These are phyloP conservation scores for Ceratobasidium sp. DNA, from an alignment of 1,284 basidiomycete species.

Conservation along the genomic window DNA sequence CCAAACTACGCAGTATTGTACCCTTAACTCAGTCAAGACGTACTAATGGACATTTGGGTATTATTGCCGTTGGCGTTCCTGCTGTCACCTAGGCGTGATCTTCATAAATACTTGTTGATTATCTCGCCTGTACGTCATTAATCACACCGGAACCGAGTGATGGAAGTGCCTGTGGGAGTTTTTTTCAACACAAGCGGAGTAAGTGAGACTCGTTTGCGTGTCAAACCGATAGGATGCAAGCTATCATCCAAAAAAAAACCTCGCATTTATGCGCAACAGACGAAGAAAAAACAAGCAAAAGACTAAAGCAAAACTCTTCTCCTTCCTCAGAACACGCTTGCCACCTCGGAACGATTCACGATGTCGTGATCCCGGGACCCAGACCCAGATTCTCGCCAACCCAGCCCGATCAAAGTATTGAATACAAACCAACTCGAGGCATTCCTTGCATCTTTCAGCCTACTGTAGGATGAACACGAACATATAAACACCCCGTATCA, in stretches of 20 bases:
- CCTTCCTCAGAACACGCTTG: neutral
- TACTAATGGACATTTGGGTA: conserved; percentile 6
- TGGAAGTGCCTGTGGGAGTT: conserved; percentile 12
- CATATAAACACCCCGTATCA: conserved; percentile 1
- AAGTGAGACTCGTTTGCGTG: neutral
- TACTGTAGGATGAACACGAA: no score
- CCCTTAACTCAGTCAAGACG: neutral
- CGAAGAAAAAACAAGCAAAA: no score
- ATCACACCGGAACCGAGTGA: neutral
- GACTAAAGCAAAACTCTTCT: no score
- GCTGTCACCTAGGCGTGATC: neutral
- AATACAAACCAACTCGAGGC: neutral
- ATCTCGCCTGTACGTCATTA: conserved; percentile 8
- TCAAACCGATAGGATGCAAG: neutral
- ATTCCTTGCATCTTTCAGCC: neutral
- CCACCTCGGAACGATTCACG: neutral
- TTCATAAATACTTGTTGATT: neutral
- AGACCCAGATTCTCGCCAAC: neutral
- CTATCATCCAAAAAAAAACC: no score
- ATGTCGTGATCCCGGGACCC: neutral
- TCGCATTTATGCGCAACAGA: neutral
- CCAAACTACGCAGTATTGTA: neutral
- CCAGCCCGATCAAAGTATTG: no score
- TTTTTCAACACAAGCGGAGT: no score
- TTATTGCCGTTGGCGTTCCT: no score